These are phyloP conservation scores for Lithohypha guttulata DNA, from an alignment of 2,329 filamentous ascomycete genomes.

Conservation along the genomic window DNA sequence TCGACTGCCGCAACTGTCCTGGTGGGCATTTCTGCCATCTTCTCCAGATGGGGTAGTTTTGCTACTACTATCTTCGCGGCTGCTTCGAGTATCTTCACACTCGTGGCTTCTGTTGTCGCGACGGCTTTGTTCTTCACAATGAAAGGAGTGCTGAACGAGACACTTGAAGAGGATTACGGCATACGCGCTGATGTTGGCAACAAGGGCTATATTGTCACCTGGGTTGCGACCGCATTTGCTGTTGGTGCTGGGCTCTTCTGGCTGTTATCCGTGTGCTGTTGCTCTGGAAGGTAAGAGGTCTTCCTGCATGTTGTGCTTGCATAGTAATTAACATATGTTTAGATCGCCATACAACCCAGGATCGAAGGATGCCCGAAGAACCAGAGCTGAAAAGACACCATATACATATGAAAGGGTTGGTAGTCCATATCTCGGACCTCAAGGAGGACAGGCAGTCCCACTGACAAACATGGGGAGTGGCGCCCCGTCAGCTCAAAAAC, in stretches of 20 bases:
- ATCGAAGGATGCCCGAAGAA: slow-evolving; percentile 14
- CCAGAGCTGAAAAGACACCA: slow-evolving; percentile 47
- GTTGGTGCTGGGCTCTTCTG: slow-evolving; percentile 75
- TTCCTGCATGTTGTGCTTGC: slow-evolving; percentile 34
- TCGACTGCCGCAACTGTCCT: slow-evolving; percentile 61
- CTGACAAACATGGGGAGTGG: slow-evolving; percentile 13
- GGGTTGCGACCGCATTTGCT: slow-evolving; percentile 70
- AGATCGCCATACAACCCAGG: slow-evolving; percentile 29
- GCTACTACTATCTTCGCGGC: slow-evolving; percentile 66
- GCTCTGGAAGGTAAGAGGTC: slow-evolving; percentile 51
- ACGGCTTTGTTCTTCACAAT: slow-evolving; percentile 65
- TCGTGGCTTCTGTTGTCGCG: slow-evolving; percentile 59
- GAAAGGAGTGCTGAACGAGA: slow-evolving; percentile 54
- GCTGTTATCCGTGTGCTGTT: slow-evolving; percentile 87
- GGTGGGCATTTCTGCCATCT: slow-evolving; percentile 71
- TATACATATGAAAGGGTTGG: slow-evolving; percentile 50
- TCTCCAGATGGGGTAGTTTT: slow-evolving; percentile 70
- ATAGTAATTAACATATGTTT: slow-evolving; percentile 2
- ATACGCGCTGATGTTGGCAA: slow-evolving; percentile 57
- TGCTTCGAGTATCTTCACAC: slow-evolving; percentile 45
- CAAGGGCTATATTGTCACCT: slow-evolving; percentile 60
- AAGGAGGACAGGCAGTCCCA: slow-evolving; percentile 19
- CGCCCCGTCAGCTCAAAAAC: not conserved
- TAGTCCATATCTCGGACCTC: slow-evolving; percentile 21
- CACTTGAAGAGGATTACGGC: slow-evolving; percentile 56